Base-by-base conservation (phyloP, 768 basidiomycete genomes). In the Calocera viscosa region DNA sequence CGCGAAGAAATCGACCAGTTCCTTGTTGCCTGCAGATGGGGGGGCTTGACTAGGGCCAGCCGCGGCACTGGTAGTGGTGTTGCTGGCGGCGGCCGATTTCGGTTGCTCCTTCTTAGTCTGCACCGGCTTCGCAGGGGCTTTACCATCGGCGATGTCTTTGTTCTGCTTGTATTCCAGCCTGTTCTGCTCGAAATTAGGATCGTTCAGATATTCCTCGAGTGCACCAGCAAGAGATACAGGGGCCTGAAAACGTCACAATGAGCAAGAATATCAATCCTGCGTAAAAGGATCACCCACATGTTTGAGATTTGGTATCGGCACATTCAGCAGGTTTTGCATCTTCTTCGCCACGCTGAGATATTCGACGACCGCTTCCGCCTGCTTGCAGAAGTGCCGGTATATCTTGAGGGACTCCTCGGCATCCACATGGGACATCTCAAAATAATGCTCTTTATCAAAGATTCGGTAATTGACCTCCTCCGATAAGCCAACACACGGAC, bases 151-250 rank as follows among this genome's bases (percentile, higher is more conserved):
- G 1, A 83, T 80, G 3, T 81, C 82, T 76, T 90, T 91, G 75
- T 86, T 91, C 26, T 86, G 80, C 77, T 83, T 93, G 78, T 99
- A 97, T 73, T 98, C 96, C 10, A 88, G 78, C 69, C 95, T 80
- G 76, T 97, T 98, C 76, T 91, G 87, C 75, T 98, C 96, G 71
- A 99, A 99, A 73, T 93, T 93, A 26, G 94, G 90, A 76, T 99
- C 96, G 67, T 91, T 87, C 64, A 99, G 81, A 74, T 98, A 99
- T 73, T 98, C 95, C 74, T 98, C 90, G 33, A 99, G 82, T 22
- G 96, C 86, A 38, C 87, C 87, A 5, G 90, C 95, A n/a, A 99
- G 81, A 0, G 91, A 94, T 12, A 96, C 89, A 3, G 96, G 96
- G 0, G 96, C 94, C 93, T 94, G 66, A 19, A 89, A 34, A n/a